Base-by-base conservation (phyloP, 148 eudicot genomes). In the Arbutus unedo region DNA sequence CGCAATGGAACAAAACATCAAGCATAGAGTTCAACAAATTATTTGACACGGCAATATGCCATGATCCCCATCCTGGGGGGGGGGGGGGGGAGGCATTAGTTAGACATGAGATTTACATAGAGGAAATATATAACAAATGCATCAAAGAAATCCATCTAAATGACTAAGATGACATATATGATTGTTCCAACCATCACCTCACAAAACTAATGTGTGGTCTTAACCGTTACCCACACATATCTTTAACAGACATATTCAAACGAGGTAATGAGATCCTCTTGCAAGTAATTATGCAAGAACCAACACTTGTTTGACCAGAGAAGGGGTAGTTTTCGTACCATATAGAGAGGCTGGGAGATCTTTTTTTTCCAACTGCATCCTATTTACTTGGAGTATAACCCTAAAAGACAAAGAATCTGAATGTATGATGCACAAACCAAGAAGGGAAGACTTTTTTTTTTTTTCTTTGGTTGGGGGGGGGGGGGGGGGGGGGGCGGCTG, bases 1-100 rank as follows among this genome's bases (percentile, higher is more conserved):
- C 74, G 38, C 49, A 70, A 43, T 15, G 48, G 74, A 41, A 66
- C 44, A 66, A 31, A 31, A 66, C 81, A 78, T 43, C 70, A 74
- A 74, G 10, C 41, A 59, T 25, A 67, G 74, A 47, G 41, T 53
- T 66, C n/a, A 76, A 51, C 11, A 21, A 50, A 77, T 56, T 21
- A 81, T 44, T n/a, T n/a, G 70, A 47, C 70, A 60, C 10, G 8
- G 49, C 21, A 38, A 70, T 16, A 11, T 1, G 9, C n/a, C 71
- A 66, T 43, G 8, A 21, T 21, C 49, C 51, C 41, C 73, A 60
- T 21, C 51, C 66, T 44, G 41, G 5, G 59, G 66, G 66, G 5
- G n/a, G n/a, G n/a, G n/a, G n/a, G n/a, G n/a, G n/a, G 49, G 44
- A 72, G 19, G 25, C 53, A 73, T n/a, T 73, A 6, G 14, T 47